Percentiles rank a stretch among this genome's conserved stretches.
These are phyloP conservation scores for Tremella yokohamensis DNA, from an alignment of 768 basidiomycete genomes.

Conservation along the genomic window DNA sequence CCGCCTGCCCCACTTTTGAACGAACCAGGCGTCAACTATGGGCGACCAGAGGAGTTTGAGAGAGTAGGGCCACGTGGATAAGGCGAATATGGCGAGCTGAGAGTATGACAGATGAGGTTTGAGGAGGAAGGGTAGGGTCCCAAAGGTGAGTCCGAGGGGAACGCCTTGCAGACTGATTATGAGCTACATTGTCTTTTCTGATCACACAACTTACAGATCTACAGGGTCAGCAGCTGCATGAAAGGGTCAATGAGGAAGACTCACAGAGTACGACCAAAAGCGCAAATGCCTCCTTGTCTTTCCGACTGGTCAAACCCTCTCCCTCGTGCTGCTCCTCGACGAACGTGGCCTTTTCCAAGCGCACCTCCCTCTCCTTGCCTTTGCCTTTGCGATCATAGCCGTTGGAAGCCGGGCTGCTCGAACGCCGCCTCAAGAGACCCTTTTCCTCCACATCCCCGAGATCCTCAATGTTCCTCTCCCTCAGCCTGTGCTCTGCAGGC, in stretches of 20 bases:
- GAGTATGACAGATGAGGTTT: constrained; percentile 95
- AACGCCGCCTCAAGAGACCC: constrained; percentile 29
- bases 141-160: constrained; percentile 90
- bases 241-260: constrained; percentile 47
- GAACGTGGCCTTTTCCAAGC: constrained; percentile 17
- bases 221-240: neutral
- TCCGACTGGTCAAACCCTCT: constrained; percentile 57
- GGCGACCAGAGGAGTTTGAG: constrained; percentile 97
- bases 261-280: constrained; percentile 81
- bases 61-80: constrained; percentile 76
- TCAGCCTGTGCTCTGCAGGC: constrained; percentile 14
- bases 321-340: constrained; percentile 25
- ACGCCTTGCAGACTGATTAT: constrained; percentile 67
- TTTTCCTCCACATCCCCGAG: constrained; percentile 41
- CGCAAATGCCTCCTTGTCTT: constrained; percentile 79
- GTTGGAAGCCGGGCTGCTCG: neutral
- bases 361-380: constrained; percentile 22
- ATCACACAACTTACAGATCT: neutral
- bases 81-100: constrained; percentile 87
- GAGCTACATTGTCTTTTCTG: neutral
- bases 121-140: constrained; percentile 93
- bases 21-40: constrained; percentile 86
- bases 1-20: constrained; percentile 69
- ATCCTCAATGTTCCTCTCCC: constrained; percentile 43
- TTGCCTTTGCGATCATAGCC: neutral